Base-by-base conservation (phyloP, 257 asterid species). In the Osmanthus fragrans region DNA sequence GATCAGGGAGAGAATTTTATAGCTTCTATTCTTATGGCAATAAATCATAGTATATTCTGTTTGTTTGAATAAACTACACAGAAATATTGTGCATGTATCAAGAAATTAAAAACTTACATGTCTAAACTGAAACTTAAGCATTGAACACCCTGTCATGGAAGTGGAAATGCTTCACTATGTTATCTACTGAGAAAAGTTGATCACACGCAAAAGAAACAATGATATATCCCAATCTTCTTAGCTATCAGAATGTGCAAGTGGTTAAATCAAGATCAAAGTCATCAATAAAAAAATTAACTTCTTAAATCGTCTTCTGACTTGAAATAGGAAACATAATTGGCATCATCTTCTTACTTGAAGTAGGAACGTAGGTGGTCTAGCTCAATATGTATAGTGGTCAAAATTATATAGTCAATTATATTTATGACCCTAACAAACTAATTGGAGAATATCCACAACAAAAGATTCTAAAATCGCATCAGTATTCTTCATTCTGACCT, bases 401-500 rank as follows among this genome's bases (percentile, higher is more conserved):
- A 23, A 23, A 27, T 27, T 63, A 63, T 33, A 63, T 4, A 16
- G 29, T 63, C 34, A 10, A 11, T 19, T 23, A 63, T 11, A 4
- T 63, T 9, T 63, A 25, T 63, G 36, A 27, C 18, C 69, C 36
- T 63, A 27, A 63, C 7, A 63, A 23, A 23, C 69, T 63, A 63
- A 63, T 23, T 32, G 1, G 19, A 27, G 33, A 63, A 63, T 11
- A 63, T 63, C 69, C 7, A 27, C 34, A 63, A 63, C 34, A 63
- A 10, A 25, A 3, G 36, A 63, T 63, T 63, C 18, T 10, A 63
- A 73, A 40, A 40, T 18, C 71, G 79, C 34, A 23, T 30, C 19
- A 69, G 18, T 21, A 66, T 76, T 33, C 67, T 25, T 54, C 72
- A 56, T 51, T 72, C 85, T 70, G 77, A 93, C 99, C 99, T 92